Evolutionary conservation across 2,329 filamentous ascomycete species (phyloP), one percentile per base, ranked within the genome.

Genomic region (Exophiala lecanii-corni): DNA sequence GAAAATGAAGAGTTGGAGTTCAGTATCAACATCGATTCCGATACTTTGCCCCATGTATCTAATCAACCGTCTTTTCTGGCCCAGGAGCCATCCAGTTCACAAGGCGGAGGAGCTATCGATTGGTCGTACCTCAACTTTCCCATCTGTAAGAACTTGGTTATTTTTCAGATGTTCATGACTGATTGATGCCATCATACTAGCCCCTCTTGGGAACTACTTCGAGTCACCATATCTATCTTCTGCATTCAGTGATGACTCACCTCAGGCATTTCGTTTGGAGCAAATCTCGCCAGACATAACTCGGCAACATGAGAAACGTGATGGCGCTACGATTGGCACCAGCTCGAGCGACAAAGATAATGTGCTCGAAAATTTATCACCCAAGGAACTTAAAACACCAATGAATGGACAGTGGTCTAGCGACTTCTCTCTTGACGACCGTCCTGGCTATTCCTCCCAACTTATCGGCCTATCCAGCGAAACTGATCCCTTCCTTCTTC

Each of bases 401-500:
- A 41, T 30, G 20, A 26, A 35, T 26, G 30, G 31, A 26, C 35
- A 39, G 15, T 44, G 41, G 41, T 44, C 41, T 6, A 34, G 15
- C 35, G 41, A 38, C 16, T 44, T 39, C 41, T 39, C 41, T 34
- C 41, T 44, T 34, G 41, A 44, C 28, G 35, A 39, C 25, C 31
- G 41, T 9, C 41, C 41, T 21, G 41, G 41, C 35, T 44, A 44
- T 30, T 44, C 41, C 7, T 39, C 36, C 10, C 41, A 44, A 19
- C 36, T 44, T 26, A 34, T 44, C 34, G 41, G 41, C 25, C 13
- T 36, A 21, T 44, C 41, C 7, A 33, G 32, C 20, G 41, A 44
- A 25, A 44, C 41, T 34, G 41, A 44, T 44, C 41, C 41, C 3
- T 44, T 44, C 19, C 41, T 44, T 34, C 35, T 44, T 18, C 41